Conservation (phyloP, 768 basidiomycete genomes). For the Amanita exitialis region DNA sequence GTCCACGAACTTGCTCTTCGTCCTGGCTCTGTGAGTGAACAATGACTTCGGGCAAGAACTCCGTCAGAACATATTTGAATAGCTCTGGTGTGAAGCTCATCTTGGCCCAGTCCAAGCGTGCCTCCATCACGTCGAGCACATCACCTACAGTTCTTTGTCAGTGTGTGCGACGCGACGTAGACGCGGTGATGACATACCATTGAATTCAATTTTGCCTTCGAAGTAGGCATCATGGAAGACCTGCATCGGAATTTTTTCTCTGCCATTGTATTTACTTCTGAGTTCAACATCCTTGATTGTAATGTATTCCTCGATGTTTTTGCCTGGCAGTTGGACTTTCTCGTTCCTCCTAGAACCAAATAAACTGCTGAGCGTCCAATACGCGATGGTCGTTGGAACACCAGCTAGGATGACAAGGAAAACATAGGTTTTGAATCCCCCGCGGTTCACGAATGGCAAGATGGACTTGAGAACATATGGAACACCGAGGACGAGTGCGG, state of each 20-base stretch:
- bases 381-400: constrained; percentile 67
- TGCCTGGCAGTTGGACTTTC: constrained; percentile 77
- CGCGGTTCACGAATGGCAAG: constrained; percentile 73
- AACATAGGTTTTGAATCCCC: constrained; percentile 79
- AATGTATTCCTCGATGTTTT: constrained; percentile 84
- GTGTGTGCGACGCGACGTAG: constrained; percentile 4
- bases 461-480: constrained; percentile 81
- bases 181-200: constrained; percentile 43
- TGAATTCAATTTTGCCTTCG: constrained; percentile 92
- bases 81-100: constrained; percentile 86
- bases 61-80: constrained; percentile 87
- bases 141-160: constrained; percentile 47
- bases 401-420: constrained; percentile 71
- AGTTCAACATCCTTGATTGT: constrained; percentile 80
- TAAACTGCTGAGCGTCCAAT: constrained; percentile 84
- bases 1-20: constrained; percentile 89
- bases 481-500: constrained; percentile 61
- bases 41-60: constrained; percentile 89
- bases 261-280: constrained; percentile 68
- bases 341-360: constrained; percentile 78
- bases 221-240: constrained; percentile 97
- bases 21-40: constrained; percentile 88
- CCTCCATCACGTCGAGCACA: constrained; percentile 87
- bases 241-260: constrained; percentile 95
- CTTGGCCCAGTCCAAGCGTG: constrained; percentile 91